Evolutionary conservation across 129 eudicot genomes (phyloP).

Genomic region (carrot (Daucus carota)): DNA sequence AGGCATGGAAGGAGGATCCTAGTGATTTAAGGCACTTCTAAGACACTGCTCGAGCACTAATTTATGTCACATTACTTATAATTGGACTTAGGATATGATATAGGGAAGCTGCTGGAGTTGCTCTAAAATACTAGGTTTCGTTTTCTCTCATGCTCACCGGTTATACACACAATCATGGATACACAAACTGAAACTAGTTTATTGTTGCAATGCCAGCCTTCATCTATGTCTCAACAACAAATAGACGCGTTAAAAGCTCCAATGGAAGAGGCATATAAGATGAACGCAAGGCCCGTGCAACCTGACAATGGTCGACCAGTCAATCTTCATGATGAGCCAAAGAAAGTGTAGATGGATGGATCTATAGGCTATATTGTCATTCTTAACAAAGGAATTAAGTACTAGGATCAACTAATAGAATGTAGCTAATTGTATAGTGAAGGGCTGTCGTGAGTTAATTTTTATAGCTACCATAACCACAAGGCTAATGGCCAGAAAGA

Average conservation of each 20-base stretch:
- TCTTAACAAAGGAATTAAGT: not conserved
- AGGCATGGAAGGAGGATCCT: no score
- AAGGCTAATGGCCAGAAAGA: not conserved
- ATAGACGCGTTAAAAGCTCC: constrained; percentile 52
- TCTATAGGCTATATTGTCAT: not conserved
- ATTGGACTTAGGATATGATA: no score
- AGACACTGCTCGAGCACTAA: no score
- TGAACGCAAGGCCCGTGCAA: constrained; percentile 61
- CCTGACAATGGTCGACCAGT: constrained; percentile 50
- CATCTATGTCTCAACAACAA: constrained; percentile 55
- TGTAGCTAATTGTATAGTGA: not conserved
- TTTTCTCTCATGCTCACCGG: not conserved
- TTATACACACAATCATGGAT: not conserved
- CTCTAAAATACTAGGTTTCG: no score
- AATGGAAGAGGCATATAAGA: constrained; percentile 39
- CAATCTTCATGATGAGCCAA: constrained; percentile 42
- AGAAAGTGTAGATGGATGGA: not conserved
- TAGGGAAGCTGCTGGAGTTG: no score
- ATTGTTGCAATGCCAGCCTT: constrained; percentile 32
- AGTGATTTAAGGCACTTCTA: no score
- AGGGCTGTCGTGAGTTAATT: not conserved
- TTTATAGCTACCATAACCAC: not conserved
- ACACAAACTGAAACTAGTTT: not conserved
- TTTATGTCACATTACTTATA: no score
- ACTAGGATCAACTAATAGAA: not conserved